phyloP scores from a whole-genome alignment of 495 filamentous ascomycete genomes.

The Aspergillus nanangensis region DNA sequence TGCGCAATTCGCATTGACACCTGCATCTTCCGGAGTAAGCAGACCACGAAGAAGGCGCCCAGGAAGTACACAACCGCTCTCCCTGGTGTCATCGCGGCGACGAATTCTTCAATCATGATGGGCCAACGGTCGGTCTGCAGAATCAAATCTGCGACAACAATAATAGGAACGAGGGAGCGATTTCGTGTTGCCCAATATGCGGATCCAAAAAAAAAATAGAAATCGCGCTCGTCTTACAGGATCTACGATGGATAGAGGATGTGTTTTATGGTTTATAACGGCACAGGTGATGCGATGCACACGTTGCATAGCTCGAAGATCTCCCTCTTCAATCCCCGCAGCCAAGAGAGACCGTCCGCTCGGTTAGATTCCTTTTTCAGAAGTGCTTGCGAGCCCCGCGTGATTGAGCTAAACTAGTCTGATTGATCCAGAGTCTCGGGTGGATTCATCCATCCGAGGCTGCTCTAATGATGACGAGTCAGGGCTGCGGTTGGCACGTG shows the following conservation, averaged over 20 bases:
- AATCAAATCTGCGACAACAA: not conserved
- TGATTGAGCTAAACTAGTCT: not conserved
- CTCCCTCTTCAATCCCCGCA: too few species aligned
- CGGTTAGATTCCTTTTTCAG: conserved; percentile 18
- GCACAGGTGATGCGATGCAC: too few species aligned
- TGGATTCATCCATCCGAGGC: not conserved
- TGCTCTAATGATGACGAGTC: too few species aligned
- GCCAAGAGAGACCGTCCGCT: not conserved
- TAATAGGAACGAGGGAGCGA: not conserved
- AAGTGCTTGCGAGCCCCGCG: conserved; percentile 29
- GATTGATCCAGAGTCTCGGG: not conserved
- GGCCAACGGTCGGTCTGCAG: not conserved
- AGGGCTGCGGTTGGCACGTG: too few species aligned
- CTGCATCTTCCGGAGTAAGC: conserved; percentile 27
- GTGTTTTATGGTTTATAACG: too few species aligned
- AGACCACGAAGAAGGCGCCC: conserved; percentile 20
- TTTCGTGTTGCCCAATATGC: too few species aligned
- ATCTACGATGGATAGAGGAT: too few species aligned
- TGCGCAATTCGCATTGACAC: conserved; percentile 27
- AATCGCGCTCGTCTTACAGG: too few species aligned
- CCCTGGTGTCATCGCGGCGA: conserved; percentile 21
- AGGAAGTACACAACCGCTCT: conserved; percentile 21
- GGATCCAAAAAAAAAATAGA: too few species aligned
- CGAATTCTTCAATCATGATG: conserved; percentile 35
- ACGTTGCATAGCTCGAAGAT: too few species aligned